phyloP scores from a whole-genome alignment of 179 eudicot genomes.

The Nepenthes alata region DNA sequence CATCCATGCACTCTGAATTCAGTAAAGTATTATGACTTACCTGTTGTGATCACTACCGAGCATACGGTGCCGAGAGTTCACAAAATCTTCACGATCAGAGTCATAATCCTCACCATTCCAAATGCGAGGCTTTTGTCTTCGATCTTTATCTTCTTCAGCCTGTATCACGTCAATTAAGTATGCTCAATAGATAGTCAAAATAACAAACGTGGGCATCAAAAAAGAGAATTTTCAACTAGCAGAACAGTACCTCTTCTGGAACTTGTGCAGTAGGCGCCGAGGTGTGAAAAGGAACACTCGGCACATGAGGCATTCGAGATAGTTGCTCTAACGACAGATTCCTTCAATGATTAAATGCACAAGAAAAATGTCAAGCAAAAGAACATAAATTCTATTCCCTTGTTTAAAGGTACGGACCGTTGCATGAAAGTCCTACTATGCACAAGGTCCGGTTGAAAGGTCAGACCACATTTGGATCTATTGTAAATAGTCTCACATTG shows the following conservation, averaged over 20 bases:
- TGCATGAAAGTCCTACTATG: too few species aligned
- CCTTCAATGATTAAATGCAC: conserved; percentile 25
- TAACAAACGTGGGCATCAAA: not conserved
- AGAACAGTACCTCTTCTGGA: conserved; percentile 53
- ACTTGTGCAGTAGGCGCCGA: conserved; percentile 41
- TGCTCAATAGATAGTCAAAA: not conserved
- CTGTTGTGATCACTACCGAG: conserved; percentile 11
- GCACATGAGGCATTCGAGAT: conserved; percentile 58
- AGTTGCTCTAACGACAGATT: conserved; percentile 68
- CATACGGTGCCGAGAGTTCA: conserved; percentile 15
- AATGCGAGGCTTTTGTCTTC: conserved; percentile 49
- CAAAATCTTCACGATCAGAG: conserved; percentile 44
- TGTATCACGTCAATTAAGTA: conserved; percentile 12
- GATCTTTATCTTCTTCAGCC: conserved; percentile 47
- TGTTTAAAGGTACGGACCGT: too few species aligned
- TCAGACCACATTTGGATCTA: too few species aligned
- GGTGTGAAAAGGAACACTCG: conserved; percentile 71
- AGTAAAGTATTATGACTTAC: conserved; percentile 8
- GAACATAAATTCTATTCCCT: too few species aligned
- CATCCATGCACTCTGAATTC: too few species aligned
- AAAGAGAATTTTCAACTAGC: not conserved
- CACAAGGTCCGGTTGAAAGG: too few species aligned
- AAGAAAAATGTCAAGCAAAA: not conserved
- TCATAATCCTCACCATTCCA: conserved; percentile 57
- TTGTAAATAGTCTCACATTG: too few species aligned